A percentile compares a stretch with the other conserved stretches of the same genome.
Conservation (phyloP, 1,284 basidiomycete genomes). For the Cutaneotrichosporon sp. region DNA sequence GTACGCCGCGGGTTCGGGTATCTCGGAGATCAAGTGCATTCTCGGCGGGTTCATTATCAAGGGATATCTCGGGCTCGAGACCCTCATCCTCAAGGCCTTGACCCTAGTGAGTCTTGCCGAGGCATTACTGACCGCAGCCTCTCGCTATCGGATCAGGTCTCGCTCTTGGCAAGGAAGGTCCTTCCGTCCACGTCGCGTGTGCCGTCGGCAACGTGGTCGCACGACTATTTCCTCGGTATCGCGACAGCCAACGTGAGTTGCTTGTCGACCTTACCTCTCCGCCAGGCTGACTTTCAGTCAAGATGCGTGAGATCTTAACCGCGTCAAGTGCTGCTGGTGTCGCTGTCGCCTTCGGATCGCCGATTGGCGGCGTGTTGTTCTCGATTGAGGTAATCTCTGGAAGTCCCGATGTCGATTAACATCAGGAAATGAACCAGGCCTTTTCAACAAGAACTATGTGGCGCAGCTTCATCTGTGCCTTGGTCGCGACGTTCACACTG, state of each 20-base stretch:
- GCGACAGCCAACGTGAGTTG: conserved; percentile 75
- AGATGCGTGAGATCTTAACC: conserved; percentile 92
- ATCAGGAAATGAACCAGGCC: conserved; percentile 94
- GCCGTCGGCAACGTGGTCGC: conserved; percentile 88
- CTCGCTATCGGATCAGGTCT: conserved; percentile 96
- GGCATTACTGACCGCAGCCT: conserved; percentile 61
- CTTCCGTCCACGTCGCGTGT: conserved; percentile 95
- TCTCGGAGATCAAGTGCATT: conserved; percentile 99
- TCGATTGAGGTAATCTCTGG: conserved; percentile 58
- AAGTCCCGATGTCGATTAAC: background rate
- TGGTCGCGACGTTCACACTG: conserved; percentile 93
- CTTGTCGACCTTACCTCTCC: background rate
- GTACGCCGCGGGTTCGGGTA: conserved; percentile 96
- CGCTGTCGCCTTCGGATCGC: conserved; percentile 94
- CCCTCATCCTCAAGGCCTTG: conserved; percentile 86
- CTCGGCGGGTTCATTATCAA: conserved; percentile 96
- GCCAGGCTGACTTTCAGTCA: conserved; percentile 59
- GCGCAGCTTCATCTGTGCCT: conserved; percentile 93
- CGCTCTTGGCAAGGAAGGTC: conserved; percentile 97
- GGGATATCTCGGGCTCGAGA: conserved; percentile 85
- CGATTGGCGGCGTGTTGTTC: conserved; percentile 96
- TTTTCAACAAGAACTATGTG: conserved; percentile 99
- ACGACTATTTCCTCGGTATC: conserved; percentile 75
- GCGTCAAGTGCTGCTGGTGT: conserved; percentile 96
- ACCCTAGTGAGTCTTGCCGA: conserved; percentile 65